These are phyloP conservation scores for Fraxinus xanthoxyloides DNA, from an alignment of 305 asterid species.

Conservation along the genomic window DNA sequence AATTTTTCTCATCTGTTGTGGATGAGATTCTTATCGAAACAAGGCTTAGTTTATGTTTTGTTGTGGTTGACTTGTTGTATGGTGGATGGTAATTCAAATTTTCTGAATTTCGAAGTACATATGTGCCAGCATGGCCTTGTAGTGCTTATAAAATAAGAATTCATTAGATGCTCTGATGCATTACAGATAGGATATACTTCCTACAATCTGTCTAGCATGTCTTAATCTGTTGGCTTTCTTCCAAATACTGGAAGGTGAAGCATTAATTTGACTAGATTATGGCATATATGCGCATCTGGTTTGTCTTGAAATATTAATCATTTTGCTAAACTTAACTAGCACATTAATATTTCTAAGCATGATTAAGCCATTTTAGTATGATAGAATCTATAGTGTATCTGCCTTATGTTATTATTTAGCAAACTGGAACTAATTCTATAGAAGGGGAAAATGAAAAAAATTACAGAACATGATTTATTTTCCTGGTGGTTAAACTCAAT, in stretches of 20 bases:
- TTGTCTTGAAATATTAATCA: neutral
- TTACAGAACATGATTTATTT: neutral
- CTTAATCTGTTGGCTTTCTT: constrained; percentile 11
- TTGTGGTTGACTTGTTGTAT: neutral
- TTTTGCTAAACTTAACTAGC: neutral
- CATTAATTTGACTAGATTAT: neutral
- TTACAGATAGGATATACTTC: neutral
- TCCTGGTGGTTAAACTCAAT: neutral
- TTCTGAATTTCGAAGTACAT: constrained; percentile 1
- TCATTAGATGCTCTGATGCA: neutral
- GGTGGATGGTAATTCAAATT: neutral
- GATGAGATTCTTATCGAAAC: neutral
- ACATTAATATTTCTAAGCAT: neutral
- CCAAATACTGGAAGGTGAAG: neutral
- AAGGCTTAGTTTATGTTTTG: neutral
- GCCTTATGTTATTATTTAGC: neutral
- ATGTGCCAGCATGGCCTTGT: neutral
- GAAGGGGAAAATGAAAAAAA: neutral
- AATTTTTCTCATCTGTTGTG: neutral
- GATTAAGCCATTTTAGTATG: neutral
- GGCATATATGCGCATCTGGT: neutral
- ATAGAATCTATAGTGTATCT: neutral
- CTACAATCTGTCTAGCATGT: constrained; percentile 11
- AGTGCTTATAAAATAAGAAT: neutral
- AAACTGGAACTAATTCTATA: neutral